Evolutionary conservation across 192 early-diverging fungal species (phyloP), one percentile per base, ranked within the genome.

Genomic region (Diversispora epigaea): DNA sequence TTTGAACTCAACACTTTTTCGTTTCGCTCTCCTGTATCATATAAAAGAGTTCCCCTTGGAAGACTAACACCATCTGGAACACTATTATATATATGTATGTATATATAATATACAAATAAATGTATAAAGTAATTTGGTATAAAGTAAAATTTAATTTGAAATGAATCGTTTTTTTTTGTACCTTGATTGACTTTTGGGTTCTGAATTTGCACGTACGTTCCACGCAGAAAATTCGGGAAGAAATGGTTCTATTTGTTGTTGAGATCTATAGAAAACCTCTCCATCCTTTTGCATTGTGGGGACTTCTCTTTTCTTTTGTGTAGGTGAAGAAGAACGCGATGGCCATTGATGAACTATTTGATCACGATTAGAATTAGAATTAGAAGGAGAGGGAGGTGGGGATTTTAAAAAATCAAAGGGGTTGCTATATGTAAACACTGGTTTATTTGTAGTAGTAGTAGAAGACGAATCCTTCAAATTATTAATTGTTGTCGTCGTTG

Each of bases 371-470:
- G 65, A 47, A 3, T 67, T 17, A 47, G 65, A 47, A 32, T 32
- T 32, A 67, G 65, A n/a, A 49, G 65, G 47, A 22, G 40, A 19
- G 4, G 70, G 54, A 1, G 70, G 70, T 2, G 70, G 7, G 60
- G 73, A 79, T 47, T 81, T 76, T 40, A 84, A 80, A 32, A 81
- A 73, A 41, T 82, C 70, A 71, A 84, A 84, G 5, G 83, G 83
- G 49, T 84, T 84, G 39, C 76, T 77, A 62, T 84, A 84, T 14
- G 83, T 84, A 74, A 84, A 84, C 14, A 77, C 47, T 17, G 76
- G 55, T 45, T 80, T 82, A 15, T 72, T 77, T 12, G 76, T 66
- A 32, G 70, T 60, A 32, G 70, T 60, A 12, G 75, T 66, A n/a
- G 74, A 68, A 32, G 25, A 32, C 25, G 25, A 32, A 32, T 32